Evolutionary conservation across 306 rosid genomes (phyloP).

Genomic region (Quercus agrifolia): DNA sequence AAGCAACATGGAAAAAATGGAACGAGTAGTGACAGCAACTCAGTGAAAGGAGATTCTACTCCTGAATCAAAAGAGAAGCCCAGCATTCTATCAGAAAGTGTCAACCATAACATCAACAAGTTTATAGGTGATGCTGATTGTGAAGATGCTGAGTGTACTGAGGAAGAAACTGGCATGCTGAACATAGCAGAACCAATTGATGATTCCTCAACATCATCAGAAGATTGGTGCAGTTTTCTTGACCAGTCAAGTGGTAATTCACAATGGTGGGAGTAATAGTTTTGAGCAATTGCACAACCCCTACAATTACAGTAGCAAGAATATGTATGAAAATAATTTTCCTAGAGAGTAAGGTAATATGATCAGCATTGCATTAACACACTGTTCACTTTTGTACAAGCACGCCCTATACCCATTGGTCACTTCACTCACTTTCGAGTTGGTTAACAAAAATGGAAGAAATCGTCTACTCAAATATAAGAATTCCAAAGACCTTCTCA

Average conservation of each 20-base stretch:
- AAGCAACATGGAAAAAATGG: conserved; percentile 34
- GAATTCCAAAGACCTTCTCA: not conserved
- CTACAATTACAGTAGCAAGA: not conserved
- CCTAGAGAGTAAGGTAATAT: not conserved
- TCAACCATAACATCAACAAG: not conserved
- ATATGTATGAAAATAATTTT: not conserved
- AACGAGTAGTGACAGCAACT: conserved; percentile 40
- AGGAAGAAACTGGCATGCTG: conserved; percentile 39
- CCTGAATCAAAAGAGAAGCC: conserved; percentile 50
- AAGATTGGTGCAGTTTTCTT: conserved; percentile 60
- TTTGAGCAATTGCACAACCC: conserved; percentile 28
- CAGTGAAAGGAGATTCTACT: conserved; percentile 36
- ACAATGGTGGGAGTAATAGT: conserved; percentile 80
- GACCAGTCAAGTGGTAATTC: conserved; percentile 42
- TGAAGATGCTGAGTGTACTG: conserved; percentile 56
- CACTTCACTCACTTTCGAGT: no score
- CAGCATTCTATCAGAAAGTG: conserved; percentile 45
- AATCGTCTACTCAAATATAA: not conserved
- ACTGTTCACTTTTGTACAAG: no score
- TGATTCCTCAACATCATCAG: conserved; percentile 63
- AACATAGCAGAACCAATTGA: conserved; percentile 51
- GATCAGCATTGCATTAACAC: not conserved
- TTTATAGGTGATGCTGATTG: not conserved
- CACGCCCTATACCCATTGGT: no score
- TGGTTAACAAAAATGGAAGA: not conserved